phyloP scores from a whole-genome alignment of 2,329 filamentous ascomycete genomes.

The Monosporascus sp. region DNA sequence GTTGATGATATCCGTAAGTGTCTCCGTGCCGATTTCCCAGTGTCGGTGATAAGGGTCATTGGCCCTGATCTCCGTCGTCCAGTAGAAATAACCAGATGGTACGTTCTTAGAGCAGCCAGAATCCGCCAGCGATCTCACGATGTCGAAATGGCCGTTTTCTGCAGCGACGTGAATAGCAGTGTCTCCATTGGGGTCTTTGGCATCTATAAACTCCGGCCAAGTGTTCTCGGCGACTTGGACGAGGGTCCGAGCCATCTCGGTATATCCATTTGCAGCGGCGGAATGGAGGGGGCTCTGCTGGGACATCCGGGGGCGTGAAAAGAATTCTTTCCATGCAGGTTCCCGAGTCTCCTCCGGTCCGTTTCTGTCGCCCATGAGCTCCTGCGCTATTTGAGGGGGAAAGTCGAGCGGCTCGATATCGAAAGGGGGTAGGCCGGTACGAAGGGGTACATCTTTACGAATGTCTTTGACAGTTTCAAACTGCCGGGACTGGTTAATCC shows the following conservation, averaged over 20 bases:
- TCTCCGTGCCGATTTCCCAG: neutral
- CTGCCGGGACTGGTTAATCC: neutral
- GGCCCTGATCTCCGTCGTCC: neutral
- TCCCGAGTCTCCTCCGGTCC: neutral
- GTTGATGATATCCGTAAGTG: neutral
- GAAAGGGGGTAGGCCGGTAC: neutral
- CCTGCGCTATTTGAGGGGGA: neutral
- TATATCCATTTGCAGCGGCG: neutral
- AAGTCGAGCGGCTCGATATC: neutral
- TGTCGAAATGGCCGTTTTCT: neutral
- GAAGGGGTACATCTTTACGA: neutral
- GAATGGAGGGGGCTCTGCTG: neutral
- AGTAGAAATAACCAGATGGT: neutral
- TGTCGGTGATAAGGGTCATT: neutral
- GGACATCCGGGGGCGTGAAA: neutral
- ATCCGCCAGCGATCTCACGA: neutral
- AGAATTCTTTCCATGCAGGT: neutral
- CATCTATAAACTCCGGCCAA: neutral
- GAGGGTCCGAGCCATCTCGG: neutral
- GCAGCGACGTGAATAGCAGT: neutral
- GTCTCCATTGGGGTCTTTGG: neutral
- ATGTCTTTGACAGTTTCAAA: neutral
- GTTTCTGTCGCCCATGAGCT: neutral
- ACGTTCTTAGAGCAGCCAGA: neutral
- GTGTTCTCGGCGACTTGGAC: neutral